Evolutionary conservation across 1,284 basidiomycete species (phyloP).

Genomic region (Fistulina hepatica): DNA sequence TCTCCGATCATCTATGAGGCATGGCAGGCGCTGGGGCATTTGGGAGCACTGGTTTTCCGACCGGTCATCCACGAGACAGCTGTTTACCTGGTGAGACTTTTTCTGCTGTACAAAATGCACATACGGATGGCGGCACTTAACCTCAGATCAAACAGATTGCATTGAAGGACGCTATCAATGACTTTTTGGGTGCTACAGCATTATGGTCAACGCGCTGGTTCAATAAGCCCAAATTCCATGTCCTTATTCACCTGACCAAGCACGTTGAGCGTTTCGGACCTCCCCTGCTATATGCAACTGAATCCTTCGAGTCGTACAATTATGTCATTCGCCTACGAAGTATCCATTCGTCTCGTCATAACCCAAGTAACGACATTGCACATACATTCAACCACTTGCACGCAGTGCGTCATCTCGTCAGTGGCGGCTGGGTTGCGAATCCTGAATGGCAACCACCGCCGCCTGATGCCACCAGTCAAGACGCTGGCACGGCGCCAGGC

Average conservation of each 20-base stretch:
- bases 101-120: background rate
- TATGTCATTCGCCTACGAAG: slow-evolving; percentile 30
- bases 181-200: slow-evolving; percentile 20
- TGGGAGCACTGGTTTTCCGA: slow-evolving; percentile 27
- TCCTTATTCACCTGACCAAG: slow-evolving; percentile 22
- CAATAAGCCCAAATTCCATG: slow-evolving; percentile 32
- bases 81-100: slow-evolving; percentile 18
- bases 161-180: slow-evolving; percentile 20
- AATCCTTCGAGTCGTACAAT: slow-evolving; percentile 37
- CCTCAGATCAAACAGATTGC: slow-evolving; percentile 9
- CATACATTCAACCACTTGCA: slow-evolving; percentile 23
- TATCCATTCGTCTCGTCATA: slow-evolving; percentile 32
- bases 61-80: slow-evolving; percentile 24
- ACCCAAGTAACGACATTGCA: slow-evolving; percentile 33
- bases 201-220: slow-evolving; percentile 25
- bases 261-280: slow-evolving; percentile 28
- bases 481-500: background rate
- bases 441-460: too few relatives aligned
- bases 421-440: slow-evolving; percentile 1
- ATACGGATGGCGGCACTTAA: background rate
- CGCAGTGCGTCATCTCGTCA: slow-evolving; percentile 27
- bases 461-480: too few relatives aligned
- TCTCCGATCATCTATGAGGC: slow-evolving; percentile 16
- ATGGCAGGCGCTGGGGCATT: slow-evolving; percentile 23
- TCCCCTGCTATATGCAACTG: slow-evolving; percentile 31